Percentiles rank a stretch among this genome's conserved stretches.
These are phyloP conservation scores for Trifolium pratense DNA, from an alignment of 306 rosid genomes.

Conservation along the genomic window DNA sequence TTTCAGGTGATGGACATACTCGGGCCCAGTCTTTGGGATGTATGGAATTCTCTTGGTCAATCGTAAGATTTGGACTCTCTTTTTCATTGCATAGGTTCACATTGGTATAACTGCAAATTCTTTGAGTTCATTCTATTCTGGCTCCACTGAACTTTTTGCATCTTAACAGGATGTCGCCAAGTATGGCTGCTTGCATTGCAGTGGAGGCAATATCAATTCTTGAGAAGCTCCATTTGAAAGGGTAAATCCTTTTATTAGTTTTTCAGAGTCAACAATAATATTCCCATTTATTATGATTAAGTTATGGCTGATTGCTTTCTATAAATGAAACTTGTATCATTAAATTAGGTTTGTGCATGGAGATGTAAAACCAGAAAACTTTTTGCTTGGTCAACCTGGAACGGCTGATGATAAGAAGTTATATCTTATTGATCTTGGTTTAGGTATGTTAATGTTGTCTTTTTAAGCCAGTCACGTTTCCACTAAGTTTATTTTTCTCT, in stretches of 20 bases:
- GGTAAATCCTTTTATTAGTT: constrained; percentile 52
- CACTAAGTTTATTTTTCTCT: constrained; percentile 12
- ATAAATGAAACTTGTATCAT: constrained; percentile 23
- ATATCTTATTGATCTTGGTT: constrained; percentile 90
- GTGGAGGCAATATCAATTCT: constrained; percentile 97
- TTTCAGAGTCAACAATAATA: neutral
- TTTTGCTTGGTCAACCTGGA: constrained; percentile 93
- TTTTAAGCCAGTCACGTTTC: constrained; percentile 25
- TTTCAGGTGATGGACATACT: constrained; percentile 95
- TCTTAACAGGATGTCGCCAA: constrained; percentile 81
- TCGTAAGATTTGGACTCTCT: constrained; percentile 58
- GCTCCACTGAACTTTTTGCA: constrained; percentile 37
- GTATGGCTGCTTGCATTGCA: constrained; percentile 93
- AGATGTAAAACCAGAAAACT: constrained; percentile 96
- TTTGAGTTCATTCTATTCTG: neutral
- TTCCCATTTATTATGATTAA: constrained; percentile 32
- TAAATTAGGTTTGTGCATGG: constrained; percentile 88
- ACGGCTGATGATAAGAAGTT: constrained; percentile 88
- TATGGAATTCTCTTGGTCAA: constrained; percentile 88
- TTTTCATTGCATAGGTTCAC: constrained; percentile 23
- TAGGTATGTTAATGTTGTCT: constrained; percentile 64
- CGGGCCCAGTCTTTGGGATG: constrained; percentile 97
- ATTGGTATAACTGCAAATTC: constrained; percentile 2
- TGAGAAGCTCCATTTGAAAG: constrained; percentile 92
- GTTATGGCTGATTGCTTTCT: constrained; percentile 14